These are phyloP conservation scores for Hura crepitans DNA, from an alignment of 441 rosid genomes.

Conservation along the genomic window DNA sequence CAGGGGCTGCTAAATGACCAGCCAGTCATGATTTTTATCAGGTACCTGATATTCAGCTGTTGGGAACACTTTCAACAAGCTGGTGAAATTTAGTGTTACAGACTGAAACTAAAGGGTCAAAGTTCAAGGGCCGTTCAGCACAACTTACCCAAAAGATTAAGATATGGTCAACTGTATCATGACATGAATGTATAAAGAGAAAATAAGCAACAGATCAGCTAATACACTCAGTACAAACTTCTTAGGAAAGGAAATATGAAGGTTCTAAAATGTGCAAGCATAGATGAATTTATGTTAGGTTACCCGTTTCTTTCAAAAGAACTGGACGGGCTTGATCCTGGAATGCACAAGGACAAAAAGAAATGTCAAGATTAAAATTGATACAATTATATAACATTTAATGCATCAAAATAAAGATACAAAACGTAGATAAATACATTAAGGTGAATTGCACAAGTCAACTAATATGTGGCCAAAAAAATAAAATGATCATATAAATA, in stretches of 20 bases:
- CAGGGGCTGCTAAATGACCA: too few species aligned
- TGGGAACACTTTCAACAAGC: too few species aligned
- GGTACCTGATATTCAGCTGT: too few species aligned
- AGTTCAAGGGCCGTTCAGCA: too few species aligned
- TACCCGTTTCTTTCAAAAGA: conserved; percentile 57
- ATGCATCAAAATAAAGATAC: conserved; percentile 3
- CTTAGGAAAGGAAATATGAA: background rate
- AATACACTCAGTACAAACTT: background rate
- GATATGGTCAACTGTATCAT: background rate
- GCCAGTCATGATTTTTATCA: too few species aligned
- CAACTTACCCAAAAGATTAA: background rate
- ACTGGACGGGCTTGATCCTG: conserved; percentile 67
- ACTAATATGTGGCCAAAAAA: conserved; percentile 1
- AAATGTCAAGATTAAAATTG: conserved; percentile 3
- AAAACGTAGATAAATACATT: background rate
- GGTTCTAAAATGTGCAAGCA: background rate
- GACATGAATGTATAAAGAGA: conserved; percentile 4
- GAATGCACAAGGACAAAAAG: conserved; percentile 26
- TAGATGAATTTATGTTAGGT: conserved; percentile 12
- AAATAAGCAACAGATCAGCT: background rate
- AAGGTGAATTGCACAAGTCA: background rate
- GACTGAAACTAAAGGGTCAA: too few species aligned
- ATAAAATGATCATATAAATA: background rate
- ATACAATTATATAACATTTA: background rate
- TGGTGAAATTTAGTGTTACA: too few species aligned